Evolutionary conservation across 176 grass and related monocot species (phyloP), one percentile per base, ranked within the genome.

Genomic region (Oryza nivara): DNA sequence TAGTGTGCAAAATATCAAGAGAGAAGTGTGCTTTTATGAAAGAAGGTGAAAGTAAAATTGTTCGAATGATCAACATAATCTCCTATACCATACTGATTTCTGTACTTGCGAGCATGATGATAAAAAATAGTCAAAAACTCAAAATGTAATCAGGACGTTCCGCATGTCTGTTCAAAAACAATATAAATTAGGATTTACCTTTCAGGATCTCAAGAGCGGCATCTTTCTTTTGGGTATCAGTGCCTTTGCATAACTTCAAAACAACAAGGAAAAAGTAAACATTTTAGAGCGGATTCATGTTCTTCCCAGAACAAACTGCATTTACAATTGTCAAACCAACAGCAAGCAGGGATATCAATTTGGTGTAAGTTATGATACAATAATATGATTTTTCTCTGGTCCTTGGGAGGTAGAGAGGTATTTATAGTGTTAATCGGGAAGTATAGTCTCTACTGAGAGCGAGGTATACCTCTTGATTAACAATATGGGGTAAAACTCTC

Each of bases 241-340:
- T 79, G 40, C 26, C 74, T 69, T 41, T 68, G 48, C 38, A 86
- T 32, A 90, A 80, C 88, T 90, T 83, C 74, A 86, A 46, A 32
- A 69, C 4, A 82, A 78, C 7, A 83, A 58, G 56, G 19, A 10
- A 20, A 74, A 65, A 4, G 5, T 49, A 71, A 46, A 61, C 19
- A 13, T 64, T 83, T 70, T 23, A 80, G 76, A 75, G 47, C 5
- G 16, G 14, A 32, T 65, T 83, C 35, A 9, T 70, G 32, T 51
- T 65, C 40, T 54, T 20, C 41, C 8, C n/a, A 9, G 13, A 40
- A 75, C 30, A 61, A 83, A 52, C 32, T n/a, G 17, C 12, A 90
- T 3, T 3, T 17, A 14, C 16, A 68, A 70, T 36, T 79, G 30
- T 23, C 20, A 68, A 75, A 11, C 32, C 75, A 83, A 83, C 25